These are phyloP conservation scores for Aspergillus novoparasiticus DNA, from an alignment of 2,329 filamentous ascomycete genomes.

Conservation along the genomic window DNA sequence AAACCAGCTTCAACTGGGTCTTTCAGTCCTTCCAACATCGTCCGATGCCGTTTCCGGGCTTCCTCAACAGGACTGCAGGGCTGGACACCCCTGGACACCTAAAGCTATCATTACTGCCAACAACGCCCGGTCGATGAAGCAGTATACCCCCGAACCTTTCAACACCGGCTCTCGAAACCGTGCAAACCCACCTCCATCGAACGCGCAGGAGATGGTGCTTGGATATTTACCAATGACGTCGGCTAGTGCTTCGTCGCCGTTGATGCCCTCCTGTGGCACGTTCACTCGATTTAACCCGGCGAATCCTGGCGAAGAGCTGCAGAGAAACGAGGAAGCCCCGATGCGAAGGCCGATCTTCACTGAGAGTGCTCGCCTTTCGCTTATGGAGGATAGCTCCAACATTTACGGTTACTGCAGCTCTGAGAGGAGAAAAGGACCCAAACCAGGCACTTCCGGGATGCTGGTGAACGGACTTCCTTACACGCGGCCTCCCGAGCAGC, in stretches of 20 bases:
- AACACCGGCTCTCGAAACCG: conserved; percentile 21
- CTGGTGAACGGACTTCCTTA: conserved; percentile 47
- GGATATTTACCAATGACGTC: conserved; percentile 30
- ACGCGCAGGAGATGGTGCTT: conserved; percentile 33
- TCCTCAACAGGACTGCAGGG: conserved; percentile 24
- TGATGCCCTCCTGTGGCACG: conserved; percentile 13
- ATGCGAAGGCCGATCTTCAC: conserved; percentile 23
- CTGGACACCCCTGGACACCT: conserved; percentile 16
- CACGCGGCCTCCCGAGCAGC: conserved; percentile 23
- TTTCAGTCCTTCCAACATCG: conserved; percentile 15
- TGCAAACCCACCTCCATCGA: conserved; percentile 22
- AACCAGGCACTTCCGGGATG: conserved; percentile 26
- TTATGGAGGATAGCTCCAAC: conserved; percentile 36
- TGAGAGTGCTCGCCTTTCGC: conserved; percentile 23
- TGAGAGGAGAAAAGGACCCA: conserved; percentile 32
- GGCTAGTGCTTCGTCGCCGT: conserved; percentile 18
- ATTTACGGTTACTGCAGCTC: conserved; percentile 44
- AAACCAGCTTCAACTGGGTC: conserved; percentile 21
- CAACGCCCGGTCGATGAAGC: conserved; percentile 22
- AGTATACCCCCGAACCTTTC: conserved; percentile 25
- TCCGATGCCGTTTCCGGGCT: conserved; percentile 22
- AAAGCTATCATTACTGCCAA: conserved; percentile 15
- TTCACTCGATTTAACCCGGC: conserved; percentile 22
- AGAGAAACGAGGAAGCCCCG: conserved; percentile 15
- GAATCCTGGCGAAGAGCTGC: conserved; percentile 24